Percentiles rank a stretch among this genome's conserved stretches.
Evolutionary conservation across 2,329 filamentous ascomycete species (phyloP).

Genomic region (Lanzia echinophila): DNA sequence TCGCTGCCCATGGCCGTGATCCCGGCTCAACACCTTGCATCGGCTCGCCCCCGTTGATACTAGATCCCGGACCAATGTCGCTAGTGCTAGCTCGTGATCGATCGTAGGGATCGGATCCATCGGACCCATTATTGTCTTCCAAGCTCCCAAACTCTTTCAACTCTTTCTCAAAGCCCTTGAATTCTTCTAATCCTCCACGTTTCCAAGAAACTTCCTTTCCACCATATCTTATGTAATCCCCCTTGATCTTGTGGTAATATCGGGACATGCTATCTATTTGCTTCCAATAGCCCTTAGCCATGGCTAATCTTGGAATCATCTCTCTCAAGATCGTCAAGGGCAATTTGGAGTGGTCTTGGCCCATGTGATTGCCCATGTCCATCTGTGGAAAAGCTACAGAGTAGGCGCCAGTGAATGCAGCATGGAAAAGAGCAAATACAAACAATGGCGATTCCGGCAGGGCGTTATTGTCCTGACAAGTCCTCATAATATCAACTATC

Average conservation of each 20-base stretch:
- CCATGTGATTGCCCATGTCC: slow-evolving; percentile 52
- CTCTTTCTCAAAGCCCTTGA: slow-evolving; percentile 45
- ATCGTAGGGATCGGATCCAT: slow-evolving; percentile 22
- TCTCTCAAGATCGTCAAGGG: slow-evolving; percentile 44
- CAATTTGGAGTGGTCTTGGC: slow-evolving; percentile 31
- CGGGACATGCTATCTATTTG: slow-evolving; percentile 47
- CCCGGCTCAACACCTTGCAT: slow-evolving; percentile 27
- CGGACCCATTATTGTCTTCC: slow-evolving; percentile 18
- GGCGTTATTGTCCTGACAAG: slow-evolving; percentile 52
- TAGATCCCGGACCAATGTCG: slow-evolving; percentile 17
- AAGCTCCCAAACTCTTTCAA: slow-evolving; percentile 43
- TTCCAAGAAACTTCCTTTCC: slow-evolving; percentile 22
- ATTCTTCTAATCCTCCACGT: slow-evolving; percentile 50
- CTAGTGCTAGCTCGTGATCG: slow-evolving; percentile 26
- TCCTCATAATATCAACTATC: slow-evolving; percentile 57
- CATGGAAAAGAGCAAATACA: slow-evolving; percentile 60
- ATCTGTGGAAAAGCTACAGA: slow-evolving; percentile 61
- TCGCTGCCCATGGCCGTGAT: slow-evolving; percentile 24
- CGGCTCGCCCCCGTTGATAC: slow-evolving; percentile 21
- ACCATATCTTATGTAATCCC: slow-evolving; percentile 33
- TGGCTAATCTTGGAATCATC: slow-evolving; percentile 46
- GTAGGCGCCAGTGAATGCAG: slow-evolving; percentile 60
- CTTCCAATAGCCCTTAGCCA: slow-evolving; percentile 49
- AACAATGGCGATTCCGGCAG: slow-evolving; percentile 60
- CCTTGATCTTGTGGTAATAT: slow-evolving; percentile 46